Base-by-base conservation (phyloP, 2,329 filamentous ascomycete species). In the Nothophoma quercina region DNA sequence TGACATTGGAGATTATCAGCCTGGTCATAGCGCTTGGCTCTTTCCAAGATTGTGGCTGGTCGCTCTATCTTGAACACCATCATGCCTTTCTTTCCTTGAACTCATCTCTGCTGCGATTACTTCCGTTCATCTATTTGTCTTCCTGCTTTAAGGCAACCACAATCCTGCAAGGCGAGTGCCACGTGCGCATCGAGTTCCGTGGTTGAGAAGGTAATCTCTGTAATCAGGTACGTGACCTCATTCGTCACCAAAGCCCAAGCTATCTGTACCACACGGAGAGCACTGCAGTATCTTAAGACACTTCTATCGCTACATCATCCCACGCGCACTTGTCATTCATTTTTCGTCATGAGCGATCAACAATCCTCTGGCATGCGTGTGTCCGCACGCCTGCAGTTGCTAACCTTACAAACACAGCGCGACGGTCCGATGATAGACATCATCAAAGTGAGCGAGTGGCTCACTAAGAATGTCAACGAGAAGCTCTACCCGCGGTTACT, bases 401-500 rank as follows among this genome's bases (percentile, higher is more conserved):
- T 55, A 19, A 55, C 45, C 1, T 30, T 38, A n/a, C 29, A 51
- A 43, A 45, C 42, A 51, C 35, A 56, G 32, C 44, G 29, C 44
- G 43, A 53, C 19, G 51, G 51, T 45, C 59, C 59, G 35, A 80
- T 80, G 78, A 70, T 80, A 55, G 76, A 78, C 62, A 70, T 75
- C 42, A 74, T 72, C 46, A 77, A 73, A 25, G 65, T 80, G 48
- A 77, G 71, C 59, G 75, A 78, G 40, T 69, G 78, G 58, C 68
- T 80, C 55, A 74, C 75, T 8, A 69, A 74, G 44, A 79, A 80
- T 62, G 73, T 73, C 48, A 75, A 79, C 55, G 68, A 74, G 32
- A 68, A 73, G 35, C 70, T 79, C 9, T 79, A 76, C 61, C 75
- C 75, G 21, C 72, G 74, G 28, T 77, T 78, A 65, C 77, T 75